phyloP scores from a whole-genome alignment of 495 filamentous ascomycete genomes.

The Hypoxylon lienhwacheense region DNA sequence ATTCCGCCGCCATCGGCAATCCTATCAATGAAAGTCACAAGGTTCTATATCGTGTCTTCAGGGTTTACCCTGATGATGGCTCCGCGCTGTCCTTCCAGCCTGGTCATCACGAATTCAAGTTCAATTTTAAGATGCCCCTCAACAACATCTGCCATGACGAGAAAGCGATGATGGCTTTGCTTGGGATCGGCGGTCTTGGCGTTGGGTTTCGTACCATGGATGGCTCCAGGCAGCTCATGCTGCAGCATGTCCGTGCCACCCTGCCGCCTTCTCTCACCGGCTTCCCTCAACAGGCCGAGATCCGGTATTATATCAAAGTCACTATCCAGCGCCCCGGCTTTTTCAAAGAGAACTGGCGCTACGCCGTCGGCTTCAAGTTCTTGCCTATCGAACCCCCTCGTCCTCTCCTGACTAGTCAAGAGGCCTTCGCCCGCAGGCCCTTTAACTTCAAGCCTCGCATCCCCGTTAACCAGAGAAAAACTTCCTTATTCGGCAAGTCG shows the following conservation, averaged over 20 bases:
- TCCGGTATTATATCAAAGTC: slow-evolving; percentile 90
- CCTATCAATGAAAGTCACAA: slow-evolving; percentile 57
- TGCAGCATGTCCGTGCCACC: slow-evolving; percentile 77
- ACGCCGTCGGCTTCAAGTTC: slow-evolving; percentile 68
- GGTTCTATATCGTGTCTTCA: slow-evolving; percentile 71
- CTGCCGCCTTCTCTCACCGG: slow-evolving; percentile 85
- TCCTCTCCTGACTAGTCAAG: slow-evolving; percentile 64
- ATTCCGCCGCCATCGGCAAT: slow-evolving; percentile 33
- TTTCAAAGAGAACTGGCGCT: slow-evolving; percentile 82
- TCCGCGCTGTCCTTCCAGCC: slow-evolving; percentile 66
- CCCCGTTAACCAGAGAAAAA: slow-evolving; percentile 39
- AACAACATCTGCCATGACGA: slow-evolving; percentile 78
- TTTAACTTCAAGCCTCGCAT: slow-evolving; percentile 66
- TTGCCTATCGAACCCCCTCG: slow-evolving; percentile 90
- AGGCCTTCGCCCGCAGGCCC: slow-evolving; percentile 79
- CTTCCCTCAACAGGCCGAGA: slow-evolving; percentile 80
- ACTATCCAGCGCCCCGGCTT: slow-evolving; percentile 81
- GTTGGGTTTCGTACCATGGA: slow-evolving; percentile 55
- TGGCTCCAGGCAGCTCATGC: slow-evolving; percentile 54
- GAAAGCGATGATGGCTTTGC: slow-evolving; percentile 48
- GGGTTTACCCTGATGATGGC: slow-evolving; percentile 70
- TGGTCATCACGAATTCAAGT: slow-evolving; percentile 85
- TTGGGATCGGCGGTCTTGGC: slow-evolving; percentile 46
- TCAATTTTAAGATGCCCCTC: slow-evolving; percentile 90
- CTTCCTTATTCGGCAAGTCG: slow-evolving; percentile 51